These are phyloP conservation scores for Gnaphalium uliginosum DNA, from an alignment of 129 eudicot genomes.

Conservation along the genomic window DNA sequence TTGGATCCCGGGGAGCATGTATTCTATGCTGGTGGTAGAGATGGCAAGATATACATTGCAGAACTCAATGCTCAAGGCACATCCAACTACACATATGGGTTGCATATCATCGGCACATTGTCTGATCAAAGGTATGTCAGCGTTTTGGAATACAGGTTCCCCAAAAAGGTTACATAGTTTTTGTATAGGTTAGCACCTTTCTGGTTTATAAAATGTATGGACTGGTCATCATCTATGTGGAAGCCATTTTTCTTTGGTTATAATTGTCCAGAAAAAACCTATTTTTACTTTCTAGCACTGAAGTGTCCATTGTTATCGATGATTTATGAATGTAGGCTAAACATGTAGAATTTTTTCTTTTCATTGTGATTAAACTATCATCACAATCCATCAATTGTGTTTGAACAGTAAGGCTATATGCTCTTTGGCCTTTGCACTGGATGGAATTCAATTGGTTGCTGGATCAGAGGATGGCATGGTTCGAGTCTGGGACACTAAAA, in stretches of 20 bases:
- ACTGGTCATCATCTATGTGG: background rate
- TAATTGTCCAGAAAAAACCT: background rate
- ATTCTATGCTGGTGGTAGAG: slow-evolving; percentile 88
- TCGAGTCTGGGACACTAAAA: slow-evolving; percentile 87
- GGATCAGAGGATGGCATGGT: slow-evolving; percentile 95
- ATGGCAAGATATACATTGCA: slow-evolving; percentile 84
- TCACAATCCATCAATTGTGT: slow-evolving; percentile 6
- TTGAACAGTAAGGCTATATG: slow-evolving; percentile 76
- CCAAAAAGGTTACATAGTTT: background rate
- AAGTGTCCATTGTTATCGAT: background rate
- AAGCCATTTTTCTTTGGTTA: background rate
- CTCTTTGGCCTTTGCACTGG: slow-evolving; percentile 69
- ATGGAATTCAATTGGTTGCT: slow-evolving; percentile 78
- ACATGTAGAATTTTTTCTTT: slow-evolving; percentile 9
- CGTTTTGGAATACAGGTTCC: background rate
- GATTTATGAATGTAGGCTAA: slow-evolving; percentile 3
- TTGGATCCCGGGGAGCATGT: slow-evolving; percentile 77
- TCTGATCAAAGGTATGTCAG: slow-evolving; percentile 62
- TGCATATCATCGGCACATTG: slow-evolving; percentile 70
- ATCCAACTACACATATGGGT: slow-evolving; percentile 50
- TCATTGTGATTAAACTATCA: slow-evolving; percentile 6
- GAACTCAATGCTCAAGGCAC: slow-evolving; percentile 57
- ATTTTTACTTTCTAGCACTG: slow-evolving; percentile 9
- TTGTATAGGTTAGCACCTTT: background rate
- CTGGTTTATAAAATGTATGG: background rate